Percentiles rank a stretch among this genome's conserved stretches.
phyloP scores from a whole-genome alignment of 2,329 filamentous ascomycete genomes.

The Zalaria obscura region DNA sequence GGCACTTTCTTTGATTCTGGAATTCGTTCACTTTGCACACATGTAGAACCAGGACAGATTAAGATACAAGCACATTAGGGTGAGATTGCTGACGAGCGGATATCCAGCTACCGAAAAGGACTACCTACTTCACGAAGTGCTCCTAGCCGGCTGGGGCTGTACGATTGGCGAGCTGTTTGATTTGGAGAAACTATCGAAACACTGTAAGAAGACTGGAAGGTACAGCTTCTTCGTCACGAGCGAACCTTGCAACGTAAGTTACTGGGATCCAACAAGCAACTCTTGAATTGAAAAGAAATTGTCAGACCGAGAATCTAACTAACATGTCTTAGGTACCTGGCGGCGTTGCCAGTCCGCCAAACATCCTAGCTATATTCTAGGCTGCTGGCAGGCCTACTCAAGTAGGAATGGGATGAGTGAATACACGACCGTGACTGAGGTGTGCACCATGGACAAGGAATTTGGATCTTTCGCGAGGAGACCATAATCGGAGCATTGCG shows the following conservation, averaged over 20 bases:
- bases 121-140: slow-evolving; percentile 29
- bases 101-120: slow-evolving; percentile 17
- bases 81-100: not conserved
- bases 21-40: too few relatives aligned
- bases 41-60: too few relatives aligned
- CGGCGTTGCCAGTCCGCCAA: slow-evolving; percentile 23
- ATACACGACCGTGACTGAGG: too few relatives aligned
- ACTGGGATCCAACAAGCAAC: too few relatives aligned
- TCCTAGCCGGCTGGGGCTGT: slow-evolving; percentile 35
- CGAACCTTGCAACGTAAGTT: slow-evolving; percentile 30
- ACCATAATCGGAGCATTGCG: too few relatives aligned
- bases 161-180: slow-evolving; percentile 39
- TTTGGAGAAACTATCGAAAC: slow-evolving; percentile 28
- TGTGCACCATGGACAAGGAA: too few relatives aligned
- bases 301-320: not conserved
- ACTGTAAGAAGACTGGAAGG: slow-evolving; percentile 22
- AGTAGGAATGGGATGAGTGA: too few relatives aligned
- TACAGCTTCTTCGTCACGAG: slow-evolving; percentile 36
- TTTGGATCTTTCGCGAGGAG: too few relatives aligned
- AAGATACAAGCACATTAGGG: too few relatives aligned
- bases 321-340: slow-evolving; percentile 13
- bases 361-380: slow-evolving; percentile 24
- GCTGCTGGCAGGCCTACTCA: slow-evolving; percentile 2
- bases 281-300: too few relatives aligned
- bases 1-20: not conserved